Conservation (phyloP, 192 early-diverging fungal species). For the Cetraspora pellucida region DNA sequence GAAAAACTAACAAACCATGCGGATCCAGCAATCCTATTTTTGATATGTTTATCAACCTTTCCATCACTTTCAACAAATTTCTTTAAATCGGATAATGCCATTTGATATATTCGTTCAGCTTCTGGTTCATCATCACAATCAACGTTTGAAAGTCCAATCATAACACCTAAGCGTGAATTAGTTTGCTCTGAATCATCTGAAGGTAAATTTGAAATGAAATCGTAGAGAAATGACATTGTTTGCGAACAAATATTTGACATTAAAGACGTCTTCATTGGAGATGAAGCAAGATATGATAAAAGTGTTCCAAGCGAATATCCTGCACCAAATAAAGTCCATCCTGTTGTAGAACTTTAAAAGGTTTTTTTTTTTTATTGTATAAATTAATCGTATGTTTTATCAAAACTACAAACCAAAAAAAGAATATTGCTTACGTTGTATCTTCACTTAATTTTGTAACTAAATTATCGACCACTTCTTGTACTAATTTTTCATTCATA, state of each 20-base stretch:
- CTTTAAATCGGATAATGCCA: neutral
- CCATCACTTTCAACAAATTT: constrained; percentile 20
- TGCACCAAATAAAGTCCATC: constrained; percentile 43
- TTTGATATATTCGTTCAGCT: constrained; percentile 17
- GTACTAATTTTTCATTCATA: constrained; percentile 45
- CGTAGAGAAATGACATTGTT: constrained; percentile 34
- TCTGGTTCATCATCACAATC: constrained; percentile 7
- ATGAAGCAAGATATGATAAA: constrained; percentile 37
- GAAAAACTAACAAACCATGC: constrained; percentile 30
- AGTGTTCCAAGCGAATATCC: constrained; percentile 48
- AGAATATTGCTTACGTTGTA: constrained; percentile 24
- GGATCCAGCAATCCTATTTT: constrained; percentile 12
- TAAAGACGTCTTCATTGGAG: constrained; percentile 43
- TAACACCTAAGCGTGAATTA: constrained; percentile 34
- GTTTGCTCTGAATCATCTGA: constrained; percentile 20
- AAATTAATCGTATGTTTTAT: neutral
- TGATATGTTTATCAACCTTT: neutral
- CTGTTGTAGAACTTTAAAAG: constrained; percentile 34
- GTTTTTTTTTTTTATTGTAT: neutral
- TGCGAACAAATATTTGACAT: constrained; percentile 38
- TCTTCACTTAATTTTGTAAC: constrained; percentile 30
- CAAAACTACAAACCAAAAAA: neutral
- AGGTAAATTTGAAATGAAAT: constrained; percentile 26
- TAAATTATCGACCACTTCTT: constrained; percentile 37
- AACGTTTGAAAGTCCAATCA: constrained; percentile 43